These are phyloP conservation scores for Rosa hybrid DNA, from an alignment of 331 rosid genomes.

Conservation along the genomic window DNA sequence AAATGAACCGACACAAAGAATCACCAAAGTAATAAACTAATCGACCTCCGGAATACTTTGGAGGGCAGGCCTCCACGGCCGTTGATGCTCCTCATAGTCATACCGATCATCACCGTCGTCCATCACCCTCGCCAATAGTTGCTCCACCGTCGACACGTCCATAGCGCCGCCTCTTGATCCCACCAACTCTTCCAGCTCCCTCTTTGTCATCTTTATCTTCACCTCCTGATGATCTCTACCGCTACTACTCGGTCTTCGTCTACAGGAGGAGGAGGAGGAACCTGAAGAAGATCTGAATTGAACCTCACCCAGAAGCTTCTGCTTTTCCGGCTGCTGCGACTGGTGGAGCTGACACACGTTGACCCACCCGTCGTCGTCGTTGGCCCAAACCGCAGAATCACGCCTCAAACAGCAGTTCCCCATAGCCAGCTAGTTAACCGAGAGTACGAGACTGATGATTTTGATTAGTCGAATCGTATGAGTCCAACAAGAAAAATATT, in stretches of 20 bases:
- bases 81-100: conserved; percentile 37
- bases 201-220: conserved; percentile 67
- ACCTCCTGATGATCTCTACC: conserved; percentile 31
- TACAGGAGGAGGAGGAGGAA: neutral
- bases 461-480: neutral
- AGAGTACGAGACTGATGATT: neutral
- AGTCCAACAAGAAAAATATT: neutral
- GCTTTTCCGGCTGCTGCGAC: conserved; percentile 28
- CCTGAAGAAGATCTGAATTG: conserved; percentile 19
- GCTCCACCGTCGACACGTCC: conserved; percentile 44
- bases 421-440: conserved; percentile 31
- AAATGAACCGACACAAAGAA: neutral
- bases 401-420: conserved; percentile 70
- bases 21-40: conserved; percentile 1
- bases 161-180: conserved; percentile 22
- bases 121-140: conserved; percentile 41
- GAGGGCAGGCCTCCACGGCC: conserved; percentile 71
- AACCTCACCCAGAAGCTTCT: conserved; percentile 36
- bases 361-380: conserved; percentile 33
- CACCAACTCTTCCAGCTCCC: conserved; percentile 54
- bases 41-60: conserved; percentile 77
- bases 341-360: neutral
- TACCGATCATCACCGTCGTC: conserved; percentile 24
- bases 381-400: conserved; percentile 54
- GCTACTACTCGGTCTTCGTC: neutral